Base-by-base conservation (phyloP, 2,329 filamentous ascomycete genomes). In the Exserohilum rostratum region DNA sequence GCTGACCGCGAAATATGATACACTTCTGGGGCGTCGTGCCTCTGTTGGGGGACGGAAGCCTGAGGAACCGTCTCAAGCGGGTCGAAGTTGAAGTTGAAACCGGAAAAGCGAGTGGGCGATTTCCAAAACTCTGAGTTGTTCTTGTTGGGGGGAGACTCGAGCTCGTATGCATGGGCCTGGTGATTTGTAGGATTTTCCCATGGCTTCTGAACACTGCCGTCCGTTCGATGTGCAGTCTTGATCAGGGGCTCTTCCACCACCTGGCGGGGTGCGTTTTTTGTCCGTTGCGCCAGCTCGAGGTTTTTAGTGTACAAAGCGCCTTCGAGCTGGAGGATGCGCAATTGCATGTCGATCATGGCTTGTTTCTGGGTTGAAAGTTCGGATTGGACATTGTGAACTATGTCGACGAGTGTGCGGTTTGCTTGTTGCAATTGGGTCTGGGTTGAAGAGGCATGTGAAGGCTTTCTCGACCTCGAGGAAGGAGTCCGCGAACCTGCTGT, bases 301-400 rank as follows among this genome's bases (percentile, higher is more conserved):
- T 13, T 54, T 50, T 20, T 37, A 43, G 12, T 46, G 20, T 27
- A 45, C 42, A 27, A 50, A 13, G 27, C 34, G 15, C 60, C 48
- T 47, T 73, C 69, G 3, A 73, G 64, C 29, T 68, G 62, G 3
- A 67, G 60, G 3, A 72, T 55, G 4, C 70, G 63, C 11, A 66
- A 56, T 44, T 71, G 67, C 25, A 73, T 62, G 30, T 72, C 65
- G 5, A 67, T 60, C 57, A 73, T 63, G 37, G 67, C 62, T 9
- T 61, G 33, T 27, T 68, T 60, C 33, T 72, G 64, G 17, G 59
- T 57, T 3, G 61, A 54, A 5, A 73, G 64, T 48, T 72, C 69
- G 1, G 40, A 50, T 37, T 71, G 67, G 7, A 71, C 65, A 27
- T 60, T 67, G 34, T 70, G 66, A 2, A 73, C 55, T 58, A 69